Percentiles rank a stretch among this genome's conserved stretches.
phyloP scores from a whole-genome alignment of 179 eudicot genomes.

The Dionaea muscipula region DNA sequence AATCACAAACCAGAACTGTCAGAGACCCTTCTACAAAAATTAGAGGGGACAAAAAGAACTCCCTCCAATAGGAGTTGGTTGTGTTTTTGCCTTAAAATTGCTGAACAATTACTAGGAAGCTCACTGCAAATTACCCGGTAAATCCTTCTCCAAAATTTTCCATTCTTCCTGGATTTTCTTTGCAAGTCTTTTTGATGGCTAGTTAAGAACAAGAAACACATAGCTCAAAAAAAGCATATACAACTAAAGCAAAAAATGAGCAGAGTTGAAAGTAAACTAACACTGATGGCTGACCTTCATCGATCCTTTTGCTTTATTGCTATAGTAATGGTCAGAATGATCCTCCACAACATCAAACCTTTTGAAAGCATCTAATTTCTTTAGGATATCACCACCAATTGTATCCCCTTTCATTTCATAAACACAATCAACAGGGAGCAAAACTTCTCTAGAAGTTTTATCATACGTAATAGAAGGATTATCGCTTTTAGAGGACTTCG shows the following conservation, averaged over 20 bases:
- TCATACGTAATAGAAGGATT: too few relatives aligned
- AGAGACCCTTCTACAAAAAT: too few relatives aligned
- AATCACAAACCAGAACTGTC: too few relatives aligned
- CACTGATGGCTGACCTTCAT: conserved; percentile 22
- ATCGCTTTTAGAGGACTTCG: too few relatives aligned
- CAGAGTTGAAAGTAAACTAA: background rate
- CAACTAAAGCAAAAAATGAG: conserved; percentile 3
- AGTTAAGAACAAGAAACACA: conserved; percentile 10
- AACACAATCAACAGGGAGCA: too few relatives aligned
- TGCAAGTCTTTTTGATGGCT: conserved; percentile 52
- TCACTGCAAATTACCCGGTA: conserved; percentile 45
- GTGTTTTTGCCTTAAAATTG: too few relatives aligned
- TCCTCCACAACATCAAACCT: conserved; percentile 61
- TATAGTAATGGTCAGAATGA: conserved; percentile 43
- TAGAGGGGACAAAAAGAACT: too few relatives aligned
- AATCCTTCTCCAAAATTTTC: conserved; percentile 63
- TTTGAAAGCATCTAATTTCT: conserved; percentile 35
- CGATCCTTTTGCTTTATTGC: conserved; percentile 1
- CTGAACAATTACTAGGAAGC: background rate
- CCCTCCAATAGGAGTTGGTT: too few relatives aligned
- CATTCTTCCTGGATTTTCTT: conserved; percentile 72
- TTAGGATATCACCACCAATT: conserved; percentile 25
- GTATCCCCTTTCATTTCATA: conserved; percentile 14
- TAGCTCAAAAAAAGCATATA: background rate
- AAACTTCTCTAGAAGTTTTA: too few relatives aligned